Conservation (phyloP, 176 grass and related monocot species). For the Stipa capillata region DNA sequence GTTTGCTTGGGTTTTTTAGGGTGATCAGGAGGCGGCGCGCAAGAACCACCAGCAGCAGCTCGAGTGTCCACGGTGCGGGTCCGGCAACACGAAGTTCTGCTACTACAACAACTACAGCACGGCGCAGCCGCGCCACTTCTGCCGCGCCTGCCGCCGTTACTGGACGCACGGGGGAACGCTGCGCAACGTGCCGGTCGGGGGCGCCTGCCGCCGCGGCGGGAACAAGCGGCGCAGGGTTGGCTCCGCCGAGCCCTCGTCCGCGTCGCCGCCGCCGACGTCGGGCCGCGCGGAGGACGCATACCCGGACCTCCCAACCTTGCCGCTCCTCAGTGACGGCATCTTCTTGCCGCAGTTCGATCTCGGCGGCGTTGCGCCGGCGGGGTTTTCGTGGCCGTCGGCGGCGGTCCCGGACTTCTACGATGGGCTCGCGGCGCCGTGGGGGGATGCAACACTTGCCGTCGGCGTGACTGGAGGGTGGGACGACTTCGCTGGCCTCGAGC, state of each 20-base stretch:
- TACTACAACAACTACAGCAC: constrained; percentile 99
- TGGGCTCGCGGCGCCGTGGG: constrained; percentile 10
- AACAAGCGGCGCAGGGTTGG: constrained; percentile 53
- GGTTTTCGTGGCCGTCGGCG: constrained; percentile 1
- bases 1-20: not conserved
- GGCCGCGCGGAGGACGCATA: not conserved
- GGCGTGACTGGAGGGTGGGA: constrained; percentile 18
- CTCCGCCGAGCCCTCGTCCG: not conserved
- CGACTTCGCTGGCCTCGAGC: constrained; percentile 22
- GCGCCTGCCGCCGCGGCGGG: constrained; percentile 30
- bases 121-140: constrained; percentile 84
- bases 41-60: constrained; percentile 25
- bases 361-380: not conserved
- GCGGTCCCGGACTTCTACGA: not conserved
- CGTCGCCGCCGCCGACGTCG: not conserved
- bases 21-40: not conserved
- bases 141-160: constrained; percentile 79
- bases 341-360: constrained; percentile 22
- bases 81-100: constrained; percentile 91
- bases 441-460: not conserved
- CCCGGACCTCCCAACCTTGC: not conserved
- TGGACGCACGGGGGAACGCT: constrained; percentile 86
- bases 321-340: constrained; percentile 31
- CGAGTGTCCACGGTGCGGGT: constrained; percentile 67
- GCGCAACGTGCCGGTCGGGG: constrained; percentile 78